Conservation (phyloP, 805 yeast species). For the Kuraishia borneana region DNA sequence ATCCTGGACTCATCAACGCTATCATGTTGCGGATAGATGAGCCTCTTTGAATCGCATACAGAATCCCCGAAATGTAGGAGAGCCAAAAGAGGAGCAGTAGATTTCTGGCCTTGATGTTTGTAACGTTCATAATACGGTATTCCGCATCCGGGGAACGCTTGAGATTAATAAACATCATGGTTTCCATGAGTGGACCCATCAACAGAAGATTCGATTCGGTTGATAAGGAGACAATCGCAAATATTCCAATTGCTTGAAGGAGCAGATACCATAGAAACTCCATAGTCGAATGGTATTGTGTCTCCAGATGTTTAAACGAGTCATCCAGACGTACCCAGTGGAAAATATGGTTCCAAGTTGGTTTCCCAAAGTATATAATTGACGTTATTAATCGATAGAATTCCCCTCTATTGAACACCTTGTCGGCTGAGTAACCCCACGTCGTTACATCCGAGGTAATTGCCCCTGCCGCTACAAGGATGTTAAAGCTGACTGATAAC, state of each 20-base stretch:
- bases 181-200: conserved; percentile 3
- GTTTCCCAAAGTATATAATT: conserved; percentile 25
- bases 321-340: conserved; percentile 23
- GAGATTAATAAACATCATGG: conserved; percentile 34
- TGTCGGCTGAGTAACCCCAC: conserved; percentile 22
- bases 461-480: conserved; percentile 20
- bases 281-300: conserved; percentile 15
- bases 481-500: conserved; percentile 20
- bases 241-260: conserved; percentile 22
- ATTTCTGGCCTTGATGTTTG: conserved; percentile 29
- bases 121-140: conserved; percentile 27
- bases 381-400: conserved; percentile 25
- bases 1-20: conserved; percentile 15
- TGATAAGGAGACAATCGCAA: no score
- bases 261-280: conserved; percentile 28
- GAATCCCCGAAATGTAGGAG: neutral
- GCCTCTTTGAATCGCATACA: no score
- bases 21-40: conserved; percentile 12
- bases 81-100: conserved; percentile 17
- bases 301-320: conserved; percentile 28
- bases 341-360: conserved; percentile 24
- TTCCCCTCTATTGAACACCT: conserved; percentile 25
- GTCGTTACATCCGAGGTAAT: conserved; percentile 14
- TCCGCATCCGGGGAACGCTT: conserved; percentile 30
- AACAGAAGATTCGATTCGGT: neutral